Evolutionary conservation across 495 filamentous ascomycete genomes (phyloP).

Genomic region (Aspergillus kassunensis): DNA sequence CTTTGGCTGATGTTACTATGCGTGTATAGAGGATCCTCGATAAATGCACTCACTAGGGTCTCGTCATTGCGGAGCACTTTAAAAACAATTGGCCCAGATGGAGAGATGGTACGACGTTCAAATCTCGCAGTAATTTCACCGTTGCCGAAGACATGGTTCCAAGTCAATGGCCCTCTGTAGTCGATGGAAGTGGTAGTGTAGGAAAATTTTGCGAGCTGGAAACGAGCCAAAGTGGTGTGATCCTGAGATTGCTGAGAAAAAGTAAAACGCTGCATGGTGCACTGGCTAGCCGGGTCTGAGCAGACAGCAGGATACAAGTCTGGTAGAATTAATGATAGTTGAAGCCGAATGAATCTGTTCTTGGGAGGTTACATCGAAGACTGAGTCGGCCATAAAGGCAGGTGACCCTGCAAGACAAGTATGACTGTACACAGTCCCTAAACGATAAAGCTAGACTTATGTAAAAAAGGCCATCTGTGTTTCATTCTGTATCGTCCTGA

Average conservation of each 20-base stretch:
- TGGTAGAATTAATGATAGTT: background rate
- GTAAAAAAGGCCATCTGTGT: no score
- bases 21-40: background rate
- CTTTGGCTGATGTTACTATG: slow-evolving; percentile 23
- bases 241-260: slow-evolving; percentile 5
- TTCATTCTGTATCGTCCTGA: no score
- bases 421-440: no score
- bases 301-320: background rate
- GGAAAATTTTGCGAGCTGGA: slow-evolving; percentile 41
- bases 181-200: slow-evolving; percentile 32
- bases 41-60: slow-evolving; percentile 25
- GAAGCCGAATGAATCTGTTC: background rate
- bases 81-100: slow-evolving; percentile 18
- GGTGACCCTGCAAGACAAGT: no score
- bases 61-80: slow-evolving; percentile 23
- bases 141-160: slow-evolving; percentile 37
- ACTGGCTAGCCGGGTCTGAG: background rate
- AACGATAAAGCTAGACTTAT: no score
- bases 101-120: slow-evolving; percentile 14
- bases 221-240: slow-evolving; percentile 18
- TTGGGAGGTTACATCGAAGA: no score
- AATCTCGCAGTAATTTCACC: slow-evolving; percentile 30
- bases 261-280: background rate
- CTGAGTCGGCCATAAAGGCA: no score
- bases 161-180: slow-evolving; percentile 32